Percentiles rank a stretch among this genome's conserved stretches.
These are phyloP conservation scores for Syncephalastrum racemosum DNA, from an alignment of 371 early-diverging fungal genomes.

Conservation along the genomic window DNA sequence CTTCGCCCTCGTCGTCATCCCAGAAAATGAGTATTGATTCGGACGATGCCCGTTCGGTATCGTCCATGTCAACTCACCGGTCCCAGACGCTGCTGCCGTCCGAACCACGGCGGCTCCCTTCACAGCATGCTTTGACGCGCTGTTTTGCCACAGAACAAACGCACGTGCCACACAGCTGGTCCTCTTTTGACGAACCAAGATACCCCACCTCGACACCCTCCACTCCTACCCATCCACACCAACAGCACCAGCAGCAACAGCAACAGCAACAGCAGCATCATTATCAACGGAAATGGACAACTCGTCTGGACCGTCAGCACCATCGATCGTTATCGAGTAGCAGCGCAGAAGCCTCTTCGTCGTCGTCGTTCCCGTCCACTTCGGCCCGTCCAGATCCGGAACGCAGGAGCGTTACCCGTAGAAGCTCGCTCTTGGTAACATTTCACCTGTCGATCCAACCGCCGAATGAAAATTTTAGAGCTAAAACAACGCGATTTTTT, in stretches of 20 bases:
- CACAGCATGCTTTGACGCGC: too few species aligned
- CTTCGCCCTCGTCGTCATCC: constrained; percentile 33
- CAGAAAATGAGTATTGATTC: constrained; percentile 45
- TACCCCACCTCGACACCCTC: constrained; percentile 3
- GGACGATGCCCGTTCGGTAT: constrained; percentile 36
- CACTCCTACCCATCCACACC: not conserved
- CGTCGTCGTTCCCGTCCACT: too few species aligned
- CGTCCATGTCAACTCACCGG: constrained; percentile 12
- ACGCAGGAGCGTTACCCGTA: constrained; percentile 34
- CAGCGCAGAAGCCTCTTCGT: constrained; percentile 9
- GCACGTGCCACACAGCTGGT: constrained; percentile 3
- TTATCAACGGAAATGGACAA: constrained; percentile 3
- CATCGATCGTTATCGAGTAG: constrained; percentile 14
- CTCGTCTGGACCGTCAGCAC: constrained; percentile 5
- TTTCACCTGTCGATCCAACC: too few species aligned
- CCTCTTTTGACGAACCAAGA: not conserved
- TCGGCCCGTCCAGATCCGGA: constrained; percentile 31
- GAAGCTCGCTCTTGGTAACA: constrained; percentile 41
- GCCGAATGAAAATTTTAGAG: too few species aligned
- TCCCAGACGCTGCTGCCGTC: too few species aligned
- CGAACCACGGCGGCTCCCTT: not conserved
- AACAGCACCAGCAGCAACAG: constrained; percentile 3
- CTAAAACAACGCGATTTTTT: not conserved
- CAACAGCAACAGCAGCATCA: constrained; percentile 5
- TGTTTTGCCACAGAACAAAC: constrained; percentile 4